phyloP scores from a whole-genome alignment of 306 rosid genomes.

The Canavalia ensiformis region DNA sequence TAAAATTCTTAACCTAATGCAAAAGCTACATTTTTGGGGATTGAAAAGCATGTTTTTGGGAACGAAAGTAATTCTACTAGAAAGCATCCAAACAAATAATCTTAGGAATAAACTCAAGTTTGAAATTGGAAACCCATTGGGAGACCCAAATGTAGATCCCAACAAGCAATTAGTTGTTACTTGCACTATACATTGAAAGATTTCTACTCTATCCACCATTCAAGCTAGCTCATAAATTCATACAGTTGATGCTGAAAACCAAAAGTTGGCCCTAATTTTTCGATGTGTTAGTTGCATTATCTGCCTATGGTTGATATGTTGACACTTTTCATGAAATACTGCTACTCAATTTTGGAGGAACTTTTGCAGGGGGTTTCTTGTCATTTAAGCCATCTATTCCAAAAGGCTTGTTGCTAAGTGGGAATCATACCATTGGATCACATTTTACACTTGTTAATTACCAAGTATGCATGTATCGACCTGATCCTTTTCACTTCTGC shows the following conservation, averaged over 20 bases:
- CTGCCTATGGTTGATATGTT: conserved; percentile 31
- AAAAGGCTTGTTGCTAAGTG: conserved; percentile 73
- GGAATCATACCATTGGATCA: conserved; percentile 73
- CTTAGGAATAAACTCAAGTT: background rate
- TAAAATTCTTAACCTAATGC: too few relatives aligned
- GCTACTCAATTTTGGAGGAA: conserved; percentile 34
- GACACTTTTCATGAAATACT: conserved; percentile 39
- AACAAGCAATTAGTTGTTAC: background rate
- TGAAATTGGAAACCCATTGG: background rate
- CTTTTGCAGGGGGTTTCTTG: conserved; percentile 86
- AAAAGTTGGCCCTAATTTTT: conserved; percentile 33
- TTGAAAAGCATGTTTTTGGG: background rate
- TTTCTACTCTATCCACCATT: conserved; percentile 14
- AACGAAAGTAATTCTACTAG: background rate
- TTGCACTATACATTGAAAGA: conserved; percentile 25
- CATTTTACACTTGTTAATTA: conserved; percentile 88
- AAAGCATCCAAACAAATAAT: background rate
- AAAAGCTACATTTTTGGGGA: background rate
- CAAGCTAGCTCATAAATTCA: conserved; percentile 25
- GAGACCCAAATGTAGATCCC: background rate
- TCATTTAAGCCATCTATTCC: conserved; percentile 91
- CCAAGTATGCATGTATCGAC: conserved; percentile 77
- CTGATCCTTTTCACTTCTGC: conserved; percentile 53
- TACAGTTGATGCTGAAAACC: conserved; percentile 35
- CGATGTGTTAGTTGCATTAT: conserved; percentile 27